Evolutionary conservation across 2,329 filamentous ascomycete species (phyloP), one percentile per base, ranked within the genome.

Genomic region (Pseudopyricularia javanii): DNA sequence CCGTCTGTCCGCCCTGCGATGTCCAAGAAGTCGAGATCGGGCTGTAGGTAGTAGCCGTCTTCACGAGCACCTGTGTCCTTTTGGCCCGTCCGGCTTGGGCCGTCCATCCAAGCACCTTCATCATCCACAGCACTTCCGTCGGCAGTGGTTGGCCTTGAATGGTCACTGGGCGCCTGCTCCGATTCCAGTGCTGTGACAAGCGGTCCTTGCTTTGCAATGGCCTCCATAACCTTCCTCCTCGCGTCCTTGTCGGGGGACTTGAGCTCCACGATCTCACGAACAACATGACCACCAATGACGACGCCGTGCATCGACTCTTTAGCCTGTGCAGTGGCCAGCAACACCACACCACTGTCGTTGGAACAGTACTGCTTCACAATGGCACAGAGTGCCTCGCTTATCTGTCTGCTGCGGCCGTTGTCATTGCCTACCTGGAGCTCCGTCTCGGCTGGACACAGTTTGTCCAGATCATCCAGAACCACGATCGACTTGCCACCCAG

Each of bases 161-260:
- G 47, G 24, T 52, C 28, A 15, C 70, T 67, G 37, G 69, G 65
- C 7, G 61, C 52, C 1, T 69, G 65, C 8, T 70, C 67, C 0
- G 62, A 11, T 66, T 62, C 1, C 9, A 24, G 2, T 14, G 24
- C 40, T n/a, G 49, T 12, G 8, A n/a, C 30, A 3, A 74, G 63
- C 0, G 76, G 70, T 54, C 77, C 73, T 57, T 79, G 71, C 47
- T 68, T 79, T 14, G 87, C 83, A 15, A 97, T 78, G 55, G 85
- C 83, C 61, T 95, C 88, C 63, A 97, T 78, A 2, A 98, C 83
- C 59, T 83, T 83, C 43, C 91, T 78, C 57, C 93, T 79, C 2
- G 86, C 86, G 59, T 96, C 90, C 68, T 98, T 98, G 61, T 91
- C 87, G 0, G 93, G 93, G 0, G 93, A 91, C 63, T 91, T 93